These are phyloP conservation scores for Saccharomyces hybrid DNA, from an alignment of 1,139 yeast genomes.

Conservation along the genomic window DNA sequence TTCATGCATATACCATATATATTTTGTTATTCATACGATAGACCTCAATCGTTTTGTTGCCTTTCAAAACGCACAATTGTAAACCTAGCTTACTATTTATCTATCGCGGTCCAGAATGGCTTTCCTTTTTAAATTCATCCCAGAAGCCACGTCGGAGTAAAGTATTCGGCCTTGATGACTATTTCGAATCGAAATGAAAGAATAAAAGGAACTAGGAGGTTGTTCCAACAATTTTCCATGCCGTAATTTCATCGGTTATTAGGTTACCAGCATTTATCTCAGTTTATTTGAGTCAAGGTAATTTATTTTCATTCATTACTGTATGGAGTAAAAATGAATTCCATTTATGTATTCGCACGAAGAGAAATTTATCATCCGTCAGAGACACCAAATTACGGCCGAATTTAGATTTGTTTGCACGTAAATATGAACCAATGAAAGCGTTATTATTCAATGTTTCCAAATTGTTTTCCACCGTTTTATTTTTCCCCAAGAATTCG, in stretches of 20 bases:
- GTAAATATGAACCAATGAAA: slow-evolving; percentile 31
- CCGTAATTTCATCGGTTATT: neutral
- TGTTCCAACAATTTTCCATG: neutral
- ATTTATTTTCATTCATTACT: slow-evolving; percentile 5
- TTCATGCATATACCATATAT: neutral
- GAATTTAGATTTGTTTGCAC: slow-evolving; percentile 43
- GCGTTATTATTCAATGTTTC: slow-evolving; percentile 38
- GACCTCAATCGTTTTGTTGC: neutral
- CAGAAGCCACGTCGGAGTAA: neutral
- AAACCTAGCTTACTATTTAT: neutral
- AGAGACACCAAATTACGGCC: slow-evolving; percentile 56
- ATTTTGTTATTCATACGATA: neutral
- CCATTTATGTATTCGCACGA: slow-evolving; percentile 62
- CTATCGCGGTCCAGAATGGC: neutral
- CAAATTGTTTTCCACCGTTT: slow-evolving; percentile 36
- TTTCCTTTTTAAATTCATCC: neutral
- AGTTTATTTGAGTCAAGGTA: neutral
- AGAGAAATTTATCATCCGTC: slow-evolving; percentile 51
- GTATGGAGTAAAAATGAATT: slow-evolving; percentile 42
- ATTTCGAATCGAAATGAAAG: neutral
- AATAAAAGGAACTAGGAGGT: neutral
- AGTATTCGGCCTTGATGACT: neutral
- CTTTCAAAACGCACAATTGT: neutral
- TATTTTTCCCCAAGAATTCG: slow-evolving; percentile 23
- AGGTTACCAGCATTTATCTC: too few relatives aligned